These are phyloP conservation scores for Rhododendron griersonianum DNA, from an alignment of 148 eudicot genomes.

Conservation along the genomic window DNA sequence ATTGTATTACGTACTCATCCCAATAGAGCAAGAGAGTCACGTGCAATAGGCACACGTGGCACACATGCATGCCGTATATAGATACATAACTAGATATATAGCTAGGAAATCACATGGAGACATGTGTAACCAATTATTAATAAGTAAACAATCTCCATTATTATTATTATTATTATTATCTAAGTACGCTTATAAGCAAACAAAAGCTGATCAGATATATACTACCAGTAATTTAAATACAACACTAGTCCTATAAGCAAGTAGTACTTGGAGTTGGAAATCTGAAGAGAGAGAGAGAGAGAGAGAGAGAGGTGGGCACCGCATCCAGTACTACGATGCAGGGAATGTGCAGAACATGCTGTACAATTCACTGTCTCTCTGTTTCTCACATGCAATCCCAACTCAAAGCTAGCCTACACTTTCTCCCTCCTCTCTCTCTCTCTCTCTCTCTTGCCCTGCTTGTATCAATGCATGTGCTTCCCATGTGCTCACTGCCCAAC, in stretches of 20 bases:
- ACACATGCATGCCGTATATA: background rate
- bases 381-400: constrained; percentile 23
- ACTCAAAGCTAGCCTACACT: background rate
- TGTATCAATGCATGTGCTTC: constrained; percentile 19
- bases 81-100: background rate
- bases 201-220: background rate
- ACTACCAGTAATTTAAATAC: too few relatives aligned
- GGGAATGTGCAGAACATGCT: constrained; percentile 48
- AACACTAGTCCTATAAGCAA: too few relatives aligned
- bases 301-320: background rate
- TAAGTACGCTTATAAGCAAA: background rate
- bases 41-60: constrained; percentile 4
- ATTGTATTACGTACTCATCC: background rate
- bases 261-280: background rate
- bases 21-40: background rate
- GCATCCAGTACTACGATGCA: constrained; percentile 7
- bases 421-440: background rate
- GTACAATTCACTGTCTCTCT: constrained; percentile 32
- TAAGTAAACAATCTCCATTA: background rate
- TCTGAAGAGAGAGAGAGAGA: background rate
- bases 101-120: constrained; percentile 12
- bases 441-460: background rate
- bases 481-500: constrained; percentile 35
- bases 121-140: constrained; percentile 3
- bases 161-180: background rate